These are phyloP conservation scores for Quercus glauca DNA, from an alignment of 306 rosid genomes.

Conservation along the genomic window DNA sequence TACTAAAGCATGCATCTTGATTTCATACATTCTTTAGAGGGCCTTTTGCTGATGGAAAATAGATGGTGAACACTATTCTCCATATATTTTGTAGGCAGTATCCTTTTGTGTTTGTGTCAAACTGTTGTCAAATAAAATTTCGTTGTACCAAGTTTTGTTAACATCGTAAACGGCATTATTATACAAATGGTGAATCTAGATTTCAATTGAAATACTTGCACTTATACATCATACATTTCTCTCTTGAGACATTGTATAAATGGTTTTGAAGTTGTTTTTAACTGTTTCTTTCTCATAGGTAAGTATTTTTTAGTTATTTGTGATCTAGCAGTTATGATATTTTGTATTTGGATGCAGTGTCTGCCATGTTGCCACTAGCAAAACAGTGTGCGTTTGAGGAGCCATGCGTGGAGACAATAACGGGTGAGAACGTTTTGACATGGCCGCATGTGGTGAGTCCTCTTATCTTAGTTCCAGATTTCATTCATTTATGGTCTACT, in stretches of 20 bases:
- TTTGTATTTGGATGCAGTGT: slow-evolving; percentile 60
- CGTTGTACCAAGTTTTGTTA: too few species aligned
- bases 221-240: not conserved
- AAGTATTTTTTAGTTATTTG: not conserved
- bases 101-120: too few species aligned
- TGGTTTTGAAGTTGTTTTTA: not conserved
- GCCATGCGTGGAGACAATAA: slow-evolving; percentile 89
- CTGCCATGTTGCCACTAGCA: slow-evolving; percentile 92
- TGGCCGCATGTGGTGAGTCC: slow-evolving; percentile 94
- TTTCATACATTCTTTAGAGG: too few species aligned
- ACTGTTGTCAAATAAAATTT: too few species aligned
- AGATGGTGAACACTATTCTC: too few species aligned
- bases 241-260: not conserved
- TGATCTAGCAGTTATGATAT: not conserved
- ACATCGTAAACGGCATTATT: too few species aligned
- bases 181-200: too few species aligned
- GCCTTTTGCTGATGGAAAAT: too few species aligned
- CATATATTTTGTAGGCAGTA: too few species aligned
- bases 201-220: not conserved
- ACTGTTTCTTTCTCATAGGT: not conserved
- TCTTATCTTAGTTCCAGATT: slow-evolving; percentile 1
- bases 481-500: slow-evolving; percentile 3
- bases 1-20: too few species aligned
- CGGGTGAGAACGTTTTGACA: slow-evolving; percentile 91
- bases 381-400: slow-evolving; percentile 99